Base-by-base conservation (phyloP, 371 early-diverging fungal genomes). In the Apophysomyces ossiformis region DNA sequence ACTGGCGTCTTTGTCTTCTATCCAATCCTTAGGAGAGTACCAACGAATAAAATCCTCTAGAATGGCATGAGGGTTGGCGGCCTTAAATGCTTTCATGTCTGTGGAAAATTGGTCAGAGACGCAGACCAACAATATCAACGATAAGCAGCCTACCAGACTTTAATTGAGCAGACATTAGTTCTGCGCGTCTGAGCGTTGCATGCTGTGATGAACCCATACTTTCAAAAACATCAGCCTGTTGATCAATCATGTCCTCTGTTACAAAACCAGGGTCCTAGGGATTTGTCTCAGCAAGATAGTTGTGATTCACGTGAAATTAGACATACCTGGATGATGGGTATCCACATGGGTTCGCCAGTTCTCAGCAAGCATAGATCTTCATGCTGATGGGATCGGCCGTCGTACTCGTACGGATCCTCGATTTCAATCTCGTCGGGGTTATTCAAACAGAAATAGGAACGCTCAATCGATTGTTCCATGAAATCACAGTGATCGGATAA, bases 11-110 rank as follows among this genome's bases (percentile, higher is more conserved):
- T 74, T 76, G 26, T 61, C 78, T 1, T 63, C 72, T 32, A 90
- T 69, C 90, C 91, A 93, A 72, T 97, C 97, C 58, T 92, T 85
- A 9, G 97, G 97, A 0, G 96, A 96, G 70, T 95, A 93, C 97
- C 97, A 97, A 56, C 95, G 82, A n/a, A 97, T 92, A 85, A 97
- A 97, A 64, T 97, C 97, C 5, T 88, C 93, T 5, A 97, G 71
- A 7, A 72, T 72, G 32, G 90, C 87, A 35, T 85, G 80, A 1
- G 97, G 95, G 68, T 97, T 94, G 16, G 94, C 94, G 2, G 93
- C 93, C 68, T 94, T 94, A 72, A 94, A 94, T 8, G 93, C 86
- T 67, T 87, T 79, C 93, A 94, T 92, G 65, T 93, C 93, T 65
- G 45, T 36, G 32, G 0, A 41, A 4, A 5, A 11, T 26, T 26